Evolutionary conservation across 1,284 basidiomycete species (phyloP), one percentile per base, ranked within the genome.

Genomic region (Ustilago nuda): DNA sequence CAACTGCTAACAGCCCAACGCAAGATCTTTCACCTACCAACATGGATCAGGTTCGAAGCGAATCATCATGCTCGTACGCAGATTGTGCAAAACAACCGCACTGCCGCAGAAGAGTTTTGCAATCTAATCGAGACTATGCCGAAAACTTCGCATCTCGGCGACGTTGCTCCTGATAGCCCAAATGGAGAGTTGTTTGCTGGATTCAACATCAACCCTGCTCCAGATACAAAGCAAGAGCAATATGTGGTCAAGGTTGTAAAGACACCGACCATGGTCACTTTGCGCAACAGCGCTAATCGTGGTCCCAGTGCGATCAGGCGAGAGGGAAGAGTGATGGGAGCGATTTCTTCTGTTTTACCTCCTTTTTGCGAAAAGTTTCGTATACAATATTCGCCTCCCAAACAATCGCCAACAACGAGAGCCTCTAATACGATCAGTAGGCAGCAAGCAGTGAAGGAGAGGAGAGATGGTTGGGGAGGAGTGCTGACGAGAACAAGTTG

Each of bases 401-500:
- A 41, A 41, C 8, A 17, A 15, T 11, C 39, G 15, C 55, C 56
- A 15, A 9, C 32, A 35, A 4, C 41, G 23, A 3, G 23, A 4
- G 8, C 56, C 30, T 19, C 32, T n/a, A 46, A 9, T 27, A 3
- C 23, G 23, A 27, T 27, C 23, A 27, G 23, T n/a, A 33, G 5
- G 4, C 12, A 15, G 11, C 27, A 2, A 9, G 56, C 35, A 1
- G 58, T 64, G 8, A 36, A 51, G 23, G 65, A 69, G 5, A 41
- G 61, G 19, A 48, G 74, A 2, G 74, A 76, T 53, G 74, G 74
- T 1, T 76, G 74, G 74, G 74, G 74, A 9, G 74, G 74, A 0
- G 27, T 76, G 7, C 11, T 76, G 15, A 72, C 66, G 1, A 33
- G 74, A 0, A 19, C 19, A 4, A 76, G 74, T 35, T 76, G 74